Evolutionary conservation across 106 monocot genomes (phyloP), one percentile per base, ranked within the genome.

Genomic region (Chionographis japonica): DNA sequence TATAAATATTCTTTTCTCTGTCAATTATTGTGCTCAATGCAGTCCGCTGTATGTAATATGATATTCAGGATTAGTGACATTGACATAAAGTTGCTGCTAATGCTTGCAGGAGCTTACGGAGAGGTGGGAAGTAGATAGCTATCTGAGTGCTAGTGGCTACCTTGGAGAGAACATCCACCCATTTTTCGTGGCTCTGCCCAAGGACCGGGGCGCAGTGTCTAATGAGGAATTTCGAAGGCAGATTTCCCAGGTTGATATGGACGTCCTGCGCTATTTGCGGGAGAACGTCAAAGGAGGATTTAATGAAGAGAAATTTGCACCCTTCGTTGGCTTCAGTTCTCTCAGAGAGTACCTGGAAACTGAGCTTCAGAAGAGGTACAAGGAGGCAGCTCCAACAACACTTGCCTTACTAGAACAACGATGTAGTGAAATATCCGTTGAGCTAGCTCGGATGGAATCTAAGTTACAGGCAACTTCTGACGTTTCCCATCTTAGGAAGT

Each of bases 161-260:
- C 93, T 99, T 69, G 98, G 98, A 54, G 98, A 99, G 39, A 99
- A 84, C 60, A 80, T 74, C 56, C 88, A 77, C 69, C 98, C 98
- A 15, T 99, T 78, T 67, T 99, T 93, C 69, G 98, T 99, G 11
- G 98, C 98, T 62, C 79, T 99, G n/a, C 98, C 98, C 11, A 99
- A 99, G 65, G 98, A 99, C 50, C 69, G 98, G 8, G 93, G 87
- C 4, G 75, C 79, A 16, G 52, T 99, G 15, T 72, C 88, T 27
- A 99, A 99, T 62, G 98, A 99, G 17, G 98, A 99, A 71, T 99
- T 99, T 37, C 87, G 98, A 1, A 79, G 87, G 72, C 98, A 99
- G 60, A 99, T 99, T 61, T 83, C 85, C 70, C 90, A 90, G 68
- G 93, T 99, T 57, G 98, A 99, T 55, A 18, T 20, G 8, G 98